phyloP scores from a whole-genome alignment of 495 filamentous ascomycete genomes.

The Thermothielavioides terrestris region DNA sequence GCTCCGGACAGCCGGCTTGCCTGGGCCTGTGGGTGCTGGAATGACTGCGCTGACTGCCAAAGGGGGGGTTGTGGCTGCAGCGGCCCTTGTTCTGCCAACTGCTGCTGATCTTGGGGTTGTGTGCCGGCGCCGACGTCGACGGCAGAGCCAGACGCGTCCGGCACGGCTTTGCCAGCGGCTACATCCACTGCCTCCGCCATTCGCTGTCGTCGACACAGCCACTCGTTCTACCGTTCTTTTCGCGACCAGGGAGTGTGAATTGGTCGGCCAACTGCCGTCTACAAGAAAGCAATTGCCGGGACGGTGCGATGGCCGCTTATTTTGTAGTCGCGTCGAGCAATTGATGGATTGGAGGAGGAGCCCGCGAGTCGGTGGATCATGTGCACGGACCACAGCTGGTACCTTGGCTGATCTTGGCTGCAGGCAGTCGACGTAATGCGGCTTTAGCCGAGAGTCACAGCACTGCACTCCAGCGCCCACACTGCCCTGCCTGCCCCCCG shows the following conservation, averaged over 20 bases:
- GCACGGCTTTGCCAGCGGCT: too few relatives aligned
- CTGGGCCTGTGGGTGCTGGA: too few relatives aligned
- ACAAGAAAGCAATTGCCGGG: constrained; percentile 21
- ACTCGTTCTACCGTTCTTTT: background rate
- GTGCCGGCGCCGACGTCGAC: too few relatives aligned
- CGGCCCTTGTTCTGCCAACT: background rate
- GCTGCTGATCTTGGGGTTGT: too few relatives aligned
- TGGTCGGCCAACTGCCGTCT: constrained; percentile 6
- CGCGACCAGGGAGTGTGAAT: too few relatives aligned
- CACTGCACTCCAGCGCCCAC: too few relatives aligned
- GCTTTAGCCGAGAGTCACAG: background rate
- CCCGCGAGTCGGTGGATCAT: background rate
- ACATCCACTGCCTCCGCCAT: background rate
- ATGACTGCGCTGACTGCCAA: too few relatives aligned
- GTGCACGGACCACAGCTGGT: constrained; percentile 1
- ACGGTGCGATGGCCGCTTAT: constrained; percentile 7
- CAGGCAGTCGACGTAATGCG: constrained; percentile 1
- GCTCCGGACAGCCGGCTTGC: background rate
- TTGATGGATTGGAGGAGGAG: constrained; percentile 1
- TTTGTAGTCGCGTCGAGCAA: constrained; percentile 16
- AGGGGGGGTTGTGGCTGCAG: too few relatives aligned
- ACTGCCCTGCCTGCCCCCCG: too few relatives aligned
- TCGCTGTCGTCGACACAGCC: background rate
- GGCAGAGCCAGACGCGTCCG: too few relatives aligned
- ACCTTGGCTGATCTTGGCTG: background rate